A percentile compares a stretch with the other conserved stretches of the same genome.
Evolutionary conservation across 108 stramenopile genomes (phyloP).

Genomic region (Skeletonema tropicum): DNA sequence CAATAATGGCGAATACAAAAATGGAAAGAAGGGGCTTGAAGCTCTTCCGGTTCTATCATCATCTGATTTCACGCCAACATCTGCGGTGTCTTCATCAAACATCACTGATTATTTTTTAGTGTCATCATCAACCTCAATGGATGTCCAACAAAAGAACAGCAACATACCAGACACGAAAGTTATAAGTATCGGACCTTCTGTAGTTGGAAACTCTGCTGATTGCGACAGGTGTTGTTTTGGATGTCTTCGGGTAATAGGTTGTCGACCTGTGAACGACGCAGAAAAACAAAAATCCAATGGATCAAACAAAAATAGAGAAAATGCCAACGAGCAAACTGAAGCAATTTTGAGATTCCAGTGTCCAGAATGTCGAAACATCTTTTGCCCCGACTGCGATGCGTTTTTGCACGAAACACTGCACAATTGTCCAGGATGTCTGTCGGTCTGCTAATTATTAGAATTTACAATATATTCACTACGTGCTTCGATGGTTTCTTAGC

Average conservation of each 20-base stretch:
- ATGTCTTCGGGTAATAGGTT: slow-evolving; percentile 65
- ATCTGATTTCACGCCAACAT: slow-evolving; percentile 39
- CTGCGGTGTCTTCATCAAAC: slow-evolving; percentile 26
- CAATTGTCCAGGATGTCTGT: slow-evolving; percentile 91
- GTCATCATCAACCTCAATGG: slow-evolving; percentile 27
- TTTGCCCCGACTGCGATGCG: slow-evolving; percentile 90
- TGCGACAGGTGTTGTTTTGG: slow-evolving; percentile 70
- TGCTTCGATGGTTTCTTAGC: background rate
- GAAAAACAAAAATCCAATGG: background rate
- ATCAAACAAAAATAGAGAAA: slow-evolving; percentile 30
- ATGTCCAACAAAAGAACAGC: background rate
- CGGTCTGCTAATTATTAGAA: background rate
- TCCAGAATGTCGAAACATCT: slow-evolving; percentile 80
- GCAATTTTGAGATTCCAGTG: slow-evolving; percentile 76
- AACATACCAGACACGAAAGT: slow-evolving; percentile 25
- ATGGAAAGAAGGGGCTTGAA: slow-evolving; percentile 43
- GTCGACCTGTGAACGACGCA: slow-evolving; percentile 17
- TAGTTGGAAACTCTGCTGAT: slow-evolving; percentile 44
- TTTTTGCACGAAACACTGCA: slow-evolving; percentile 91
- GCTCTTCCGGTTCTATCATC: slow-evolving; percentile 37
- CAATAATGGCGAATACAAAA: slow-evolving; percentile 32
- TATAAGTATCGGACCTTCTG: slow-evolving; percentile 42
- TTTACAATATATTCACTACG: background rate
- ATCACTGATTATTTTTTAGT: slow-evolving; percentile 32
- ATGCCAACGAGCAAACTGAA: slow-evolving; percentile 6